Evolutionary conservation across 148 eudicot species (phyloP), one percentile per base, ranked within the genome.

Genomic region (Spergularia marina): DNA sequence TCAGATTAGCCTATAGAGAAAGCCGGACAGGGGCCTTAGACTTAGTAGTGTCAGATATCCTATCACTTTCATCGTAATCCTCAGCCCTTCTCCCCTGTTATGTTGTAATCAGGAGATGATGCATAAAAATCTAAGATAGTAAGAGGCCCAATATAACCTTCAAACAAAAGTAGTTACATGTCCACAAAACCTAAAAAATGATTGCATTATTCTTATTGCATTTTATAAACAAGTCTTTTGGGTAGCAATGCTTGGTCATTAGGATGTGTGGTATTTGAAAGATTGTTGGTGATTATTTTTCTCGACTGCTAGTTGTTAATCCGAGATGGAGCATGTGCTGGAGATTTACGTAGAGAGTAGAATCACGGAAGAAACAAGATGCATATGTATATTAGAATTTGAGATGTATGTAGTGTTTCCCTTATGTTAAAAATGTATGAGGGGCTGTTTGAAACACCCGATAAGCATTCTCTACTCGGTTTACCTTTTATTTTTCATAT

Each of bases 141-240:
- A 30, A 30, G 36, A 30, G 63, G 20, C 30, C 64, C 64, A 10
- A 59, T 4, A 20, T 23, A 34, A 59, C 34, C 6, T 23, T 59
- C 9, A 10, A 59, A 59, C 1, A 44, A 44, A 6, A 44, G 7
- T 44, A 23, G 18, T 21, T 59, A 25, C 13, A 52, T 68, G 36
- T 51, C 34, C 71, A 21, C 36, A 6, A 23, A 68, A 68, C 54
- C 71, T 51, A 56, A 18, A 68, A 68, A 49, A 17, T 51, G 51
- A 6, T 47, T 6, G 7, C 7, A 30, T 30, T 30, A 44, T 44
- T 23, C 15, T 49, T 51, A 36, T n/a, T 41, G 69, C 23, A n/a
- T 65, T 53, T 11, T 53, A 12, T 67, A 67, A 44, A 68, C 71
- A 51, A 11, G 21, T 40, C 21, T 39, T 65, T 17, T 12, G 71